phyloP scores from a whole-genome alignment of 2,329 filamentous ascomycete genomes.

The Epichloe sp. region DNA sequence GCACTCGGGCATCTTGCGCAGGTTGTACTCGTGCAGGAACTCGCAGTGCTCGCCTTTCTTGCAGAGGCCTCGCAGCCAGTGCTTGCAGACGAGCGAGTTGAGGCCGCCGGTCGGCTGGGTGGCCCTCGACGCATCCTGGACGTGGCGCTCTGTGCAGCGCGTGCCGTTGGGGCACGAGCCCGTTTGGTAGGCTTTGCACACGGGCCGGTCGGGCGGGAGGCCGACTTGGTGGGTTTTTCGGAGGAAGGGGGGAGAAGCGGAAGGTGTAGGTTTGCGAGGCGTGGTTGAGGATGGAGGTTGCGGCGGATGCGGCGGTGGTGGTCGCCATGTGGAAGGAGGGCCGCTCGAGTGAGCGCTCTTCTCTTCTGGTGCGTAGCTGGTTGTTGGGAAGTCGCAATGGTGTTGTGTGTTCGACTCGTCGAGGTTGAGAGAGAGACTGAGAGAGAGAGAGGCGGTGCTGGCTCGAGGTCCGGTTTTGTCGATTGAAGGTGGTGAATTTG shows the following conservation, averaged over 20 bases:
- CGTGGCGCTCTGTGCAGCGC: constrained; percentile 75
- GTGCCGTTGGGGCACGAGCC: constrained; percentile 80
- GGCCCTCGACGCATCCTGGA: constrained; percentile 22
- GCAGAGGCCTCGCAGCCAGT: constrained; percentile 93
- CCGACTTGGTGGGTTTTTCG: constrained; percentile 73
- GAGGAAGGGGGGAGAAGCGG: constrained; percentile 81
- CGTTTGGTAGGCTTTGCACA: constrained; percentile 75
- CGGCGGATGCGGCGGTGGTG: constrained; percentile 8
- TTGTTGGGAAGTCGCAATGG: background rate
- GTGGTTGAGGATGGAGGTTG: constrained; percentile 42
- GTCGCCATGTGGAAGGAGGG: constrained; percentile 15
- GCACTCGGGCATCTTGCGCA: constrained; percentile 96
- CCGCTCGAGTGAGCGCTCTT: background rate
- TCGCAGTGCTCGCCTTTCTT: constrained; percentile 97
- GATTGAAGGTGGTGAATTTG: background rate
- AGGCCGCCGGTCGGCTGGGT: constrained; percentile 36
- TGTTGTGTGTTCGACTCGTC: no score
- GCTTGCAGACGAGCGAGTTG: constrained; percentile 89
- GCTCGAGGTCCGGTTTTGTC: background rate
- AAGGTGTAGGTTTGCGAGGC: constrained; percentile 51
- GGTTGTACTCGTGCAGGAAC: constrained; percentile 96
- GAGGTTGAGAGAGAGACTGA: background rate
- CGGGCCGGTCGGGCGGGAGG: constrained; percentile 62
- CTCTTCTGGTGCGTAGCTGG: background rate
- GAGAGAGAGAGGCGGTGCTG: background rate